Base-by-base conservation (phyloP, 2,329 filamentous ascomycete genomes). In the Plectosphaerella sp. region DNA sequence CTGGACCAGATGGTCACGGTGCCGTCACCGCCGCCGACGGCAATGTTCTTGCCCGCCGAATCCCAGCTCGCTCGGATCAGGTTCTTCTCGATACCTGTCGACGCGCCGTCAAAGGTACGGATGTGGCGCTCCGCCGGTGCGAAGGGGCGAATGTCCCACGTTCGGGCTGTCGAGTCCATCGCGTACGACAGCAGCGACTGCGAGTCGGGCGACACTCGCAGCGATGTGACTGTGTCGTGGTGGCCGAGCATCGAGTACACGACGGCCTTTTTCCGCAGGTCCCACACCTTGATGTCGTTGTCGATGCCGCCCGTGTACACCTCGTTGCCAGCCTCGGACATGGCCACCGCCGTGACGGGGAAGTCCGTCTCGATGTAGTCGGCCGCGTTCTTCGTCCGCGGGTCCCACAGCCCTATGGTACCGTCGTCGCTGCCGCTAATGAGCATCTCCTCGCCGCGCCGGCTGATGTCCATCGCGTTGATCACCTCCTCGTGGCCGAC, bases 231-330 rank as follows among this genome's bases (percentile, higher is more conserved):
- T 1, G 93, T 97, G 66, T 99, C 94, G 50, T 84, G 87, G 67
- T 99, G 94, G 0, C 94, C 94, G 12, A 88, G 72, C 78, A 99
- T 86, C 2, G 88, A 87, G 70, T 97, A 97, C 6, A 91, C 84
- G 3, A 95, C 82, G 7, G 87, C 82, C 70, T 95, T 91, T 75
- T 96, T 97, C 59, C 94, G 85, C 64, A 97, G 73, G 70, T 99
- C 94, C 93, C 94, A 99, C 18, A 96, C 92, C 62, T 92, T 91
- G 67, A 99, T 96, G 61, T 95, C 91, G 65, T 97, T 97, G 72
- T 97, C 94, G 60, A 99, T 97, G 20, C 92, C 89, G 46, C 93
- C 93, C 7, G 89, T 88, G 69, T 94, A 99, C 24, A 99, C 83
- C 72, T 97, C 94, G 67, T 96, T 96, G 16, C 94, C 94, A 2